Percentiles rank a stretch among this genome's conserved stretches.
phyloP scores from a whole-genome alignment of 2,329 filamentous ascomycete genomes.

The Teratosphaeria destructans region DNA sequence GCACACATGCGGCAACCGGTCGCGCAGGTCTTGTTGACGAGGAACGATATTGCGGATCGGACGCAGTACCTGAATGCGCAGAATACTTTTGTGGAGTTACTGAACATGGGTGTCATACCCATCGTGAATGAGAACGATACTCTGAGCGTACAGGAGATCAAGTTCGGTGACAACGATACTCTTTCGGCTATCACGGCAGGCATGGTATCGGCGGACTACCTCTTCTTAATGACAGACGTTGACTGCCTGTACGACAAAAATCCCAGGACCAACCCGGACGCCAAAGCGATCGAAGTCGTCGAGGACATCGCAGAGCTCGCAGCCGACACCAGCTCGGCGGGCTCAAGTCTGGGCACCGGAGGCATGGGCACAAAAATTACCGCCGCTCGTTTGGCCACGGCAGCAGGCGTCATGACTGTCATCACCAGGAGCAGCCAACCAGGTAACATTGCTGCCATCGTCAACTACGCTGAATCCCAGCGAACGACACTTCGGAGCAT shows the following conservation, averaged over 20 bases:
- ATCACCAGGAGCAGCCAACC: constrained; percentile 92
- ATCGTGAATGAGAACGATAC: constrained; percentile 99
- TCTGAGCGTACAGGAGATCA: constrained; percentile 92
- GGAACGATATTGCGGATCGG: constrained; percentile 93
- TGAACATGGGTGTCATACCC: constrained; percentile 92
- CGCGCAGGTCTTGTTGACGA: constrained; percentile 85
- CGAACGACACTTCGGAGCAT: constrained; percentile 29
- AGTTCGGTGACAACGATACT: constrained; percentile 98
- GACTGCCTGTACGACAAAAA: constrained; percentile 97
- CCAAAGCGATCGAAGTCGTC: constrained; percentile 82
- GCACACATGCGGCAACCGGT: constrained; percentile 79
- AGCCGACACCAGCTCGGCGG: constrained; percentile 83
- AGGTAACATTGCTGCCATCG: constrained; percentile 80
- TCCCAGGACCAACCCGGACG: constrained; percentile 73
- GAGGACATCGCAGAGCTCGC: constrained; percentile 74
- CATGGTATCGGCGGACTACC: constrained; percentile 92
- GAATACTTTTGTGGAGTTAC: constrained; percentile 80
- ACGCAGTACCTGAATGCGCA: constrained; percentile 94
- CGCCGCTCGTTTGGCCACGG: constrained; percentile 81
- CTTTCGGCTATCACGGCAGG: constrained; percentile 91
- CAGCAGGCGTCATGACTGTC: constrained; percentile 88
- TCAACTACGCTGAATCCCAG: constrained; percentile 63
- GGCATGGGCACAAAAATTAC: constrained; percentile 98
- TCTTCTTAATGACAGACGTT: constrained; percentile 98
- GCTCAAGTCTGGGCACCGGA: constrained; percentile 81